Base-by-base conservation (phyloP, 139 green algal genomes). In the Micromonas commoda region DNA sequence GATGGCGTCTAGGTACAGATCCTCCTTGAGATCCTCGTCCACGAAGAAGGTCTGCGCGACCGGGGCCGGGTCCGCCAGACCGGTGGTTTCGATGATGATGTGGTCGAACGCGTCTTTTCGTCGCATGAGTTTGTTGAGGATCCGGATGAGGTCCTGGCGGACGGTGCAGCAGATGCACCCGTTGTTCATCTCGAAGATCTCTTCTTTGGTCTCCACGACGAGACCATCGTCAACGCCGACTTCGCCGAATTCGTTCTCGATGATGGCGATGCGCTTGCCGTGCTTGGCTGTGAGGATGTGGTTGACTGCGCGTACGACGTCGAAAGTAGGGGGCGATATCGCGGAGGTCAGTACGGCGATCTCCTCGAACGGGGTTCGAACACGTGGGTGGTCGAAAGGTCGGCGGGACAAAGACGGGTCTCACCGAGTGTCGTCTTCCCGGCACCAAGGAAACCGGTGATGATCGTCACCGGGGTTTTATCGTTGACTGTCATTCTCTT, bases 361-460 rank as follows among this genome's bases (percentile, higher is more conserved):
- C n/a, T n/a, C n/a, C n/a, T n/a, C n/a, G n/a, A n/a, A n/a, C n/a
- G n/a, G n/a, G n/a, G n/a, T n/a, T n/a, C n/a, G n/a, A n/a, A n/a
- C n/a, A n/a, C n/a, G n/a, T n/a, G n/a, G n/a, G n/a, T n/a, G n/a
- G n/a, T n/a, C n/a, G n/a, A n/a, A n/a, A n/a, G n/a, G n/a, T n/a
- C n/a, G n/a, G n/a, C n/a, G n/a, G n/a, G n/a, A n/a, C n/a, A n/a
- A n/a, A n/a, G n/a, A n/a, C n/a, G n/a, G n/a, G n/a, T n/a, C n/a
- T n/a, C n/a, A n/a, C n/a, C n/a, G 61, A 98, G 86, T 1, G 94
- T 98, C 1, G 91, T 96, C 80, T 86, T 87, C 69, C 83, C 83
- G 31, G 82, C 85, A 20, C 94, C 94, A 45, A 98, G 86, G 84
- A 97, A 98, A 26, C 94, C 94, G 33, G 94, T 98, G 72, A 98